Conservation (phyloP, 2,329 filamentous ascomycete species). For the Phaeosphaeria sp. region DNA sequence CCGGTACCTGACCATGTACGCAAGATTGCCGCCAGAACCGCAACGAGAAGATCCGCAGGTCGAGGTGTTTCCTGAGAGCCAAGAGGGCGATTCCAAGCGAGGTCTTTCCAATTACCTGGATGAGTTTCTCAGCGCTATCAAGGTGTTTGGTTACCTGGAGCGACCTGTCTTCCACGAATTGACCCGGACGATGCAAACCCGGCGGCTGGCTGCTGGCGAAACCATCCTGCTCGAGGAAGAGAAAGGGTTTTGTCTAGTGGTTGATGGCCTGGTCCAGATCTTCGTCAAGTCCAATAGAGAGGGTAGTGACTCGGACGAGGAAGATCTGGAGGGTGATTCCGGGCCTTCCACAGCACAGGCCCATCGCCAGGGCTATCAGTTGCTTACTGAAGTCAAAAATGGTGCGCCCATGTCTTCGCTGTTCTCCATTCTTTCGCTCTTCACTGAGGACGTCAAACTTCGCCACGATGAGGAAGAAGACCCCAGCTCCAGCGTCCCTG, state of each 20-base stretch:
- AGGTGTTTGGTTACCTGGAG: slow-evolving; percentile 97
- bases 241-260: slow-evolving; percentile 96
- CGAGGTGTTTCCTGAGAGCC: slow-evolving; percentile 91
- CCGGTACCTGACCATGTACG: slow-evolving; percentile 96
- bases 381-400: slow-evolving; percentile 96
- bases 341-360: slow-evolving; percentile 67
- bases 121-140: slow-evolving; percentile 97
- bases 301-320: slow-evolving; percentile 53
- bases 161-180: slow-evolving; percentile 97
- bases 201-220: slow-evolving; percentile 94
- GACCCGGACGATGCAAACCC: slow-evolving; percentile 96
- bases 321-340: slow-evolving; percentile 48
- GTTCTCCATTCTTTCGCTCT: slow-evolving; percentile 95
- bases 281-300: slow-evolving; percentile 86
- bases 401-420: slow-evolving; percentile 98
- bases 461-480: slow-evolving; percentile 73
- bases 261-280: slow-evolving; percentile 95
- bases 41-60: slow-evolving; percentile 95
- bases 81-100: slow-evolving; percentile 87
- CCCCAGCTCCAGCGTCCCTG: slow-evolving; percentile 35
- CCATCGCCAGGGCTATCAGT: slow-evolving; percentile 85
- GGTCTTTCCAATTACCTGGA: slow-evolving; percentile 96
- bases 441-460: slow-evolving; percentile 92
- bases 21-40: slow-evolving; percentile 88
- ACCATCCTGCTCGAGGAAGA: slow-evolving; percentile 95